Evolutionary conservation across 2,329 filamentous ascomycete species (phyloP).

Genomic region (Aspergillus calidoustus): DNA sequence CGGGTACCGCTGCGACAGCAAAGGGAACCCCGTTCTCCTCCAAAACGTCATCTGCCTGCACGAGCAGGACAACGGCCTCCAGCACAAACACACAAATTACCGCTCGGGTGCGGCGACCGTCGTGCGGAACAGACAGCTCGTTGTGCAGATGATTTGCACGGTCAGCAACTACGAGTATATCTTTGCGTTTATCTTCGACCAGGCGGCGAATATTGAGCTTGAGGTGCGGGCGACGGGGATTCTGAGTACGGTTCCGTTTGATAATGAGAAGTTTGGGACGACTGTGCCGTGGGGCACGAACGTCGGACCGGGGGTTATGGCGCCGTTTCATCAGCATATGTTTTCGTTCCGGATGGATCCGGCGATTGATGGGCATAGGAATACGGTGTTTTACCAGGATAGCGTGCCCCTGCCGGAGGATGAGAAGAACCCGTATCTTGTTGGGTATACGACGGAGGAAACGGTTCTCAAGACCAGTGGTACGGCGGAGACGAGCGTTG

Average conservation of each 20-base stretch:
- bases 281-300: constrained; percentile 71
- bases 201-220: constrained; percentile 69
- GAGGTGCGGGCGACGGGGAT: constrained; percentile 73
- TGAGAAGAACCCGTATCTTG: constrained; percentile 64
- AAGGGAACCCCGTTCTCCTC: constrained; percentile 62
- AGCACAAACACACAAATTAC: constrained; percentile 76
- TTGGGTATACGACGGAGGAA: constrained; percentile 63
- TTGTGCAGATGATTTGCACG: constrained; percentile 72
- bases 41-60: constrained; percentile 72
- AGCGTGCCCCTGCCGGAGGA: constrained; percentile 58
- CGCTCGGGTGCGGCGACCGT: constrained; percentile 67
- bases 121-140: constrained; percentile 68
- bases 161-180: constrained; percentile 77
- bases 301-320: constrained; percentile 71
- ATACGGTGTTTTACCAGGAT: constrained; percentile 61
- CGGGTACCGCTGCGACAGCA: constrained; percentile 61
- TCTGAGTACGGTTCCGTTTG: constrained; percentile 68
- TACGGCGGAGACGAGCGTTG: constrained; percentile 58
- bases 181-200: constrained; percentile 73
- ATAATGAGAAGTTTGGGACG: constrained; percentile 59
- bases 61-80: constrained; percentile 72
- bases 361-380: constrained; percentile 61
- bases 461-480: constrained; percentile 53
- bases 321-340: constrained; percentile 75
- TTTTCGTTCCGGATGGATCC: constrained; percentile 71